Base-by-base conservation (phyloP, 140 eudicot species). In the Stevia rebaudiana region DNA sequence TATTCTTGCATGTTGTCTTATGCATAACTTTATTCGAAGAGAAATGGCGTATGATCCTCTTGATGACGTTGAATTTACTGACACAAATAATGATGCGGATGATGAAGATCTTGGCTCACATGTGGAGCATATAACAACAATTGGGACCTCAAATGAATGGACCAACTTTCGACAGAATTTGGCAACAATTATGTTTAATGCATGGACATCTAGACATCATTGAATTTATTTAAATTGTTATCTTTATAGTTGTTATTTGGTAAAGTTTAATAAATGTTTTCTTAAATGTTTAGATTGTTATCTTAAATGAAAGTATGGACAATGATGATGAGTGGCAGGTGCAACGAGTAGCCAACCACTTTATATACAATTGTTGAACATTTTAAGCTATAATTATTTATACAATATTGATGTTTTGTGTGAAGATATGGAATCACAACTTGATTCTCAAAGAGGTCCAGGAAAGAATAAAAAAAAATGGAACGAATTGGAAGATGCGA, bases 21-120 rank as follows among this genome's bases (percentile, higher is more conserved):
- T 65, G 7, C 58, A 65, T 48, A 65, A 65, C 48, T 51, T 46
- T 16, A 65, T 65, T 3, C 31, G 18, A 46, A 25, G 17, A 19
- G 41, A 65, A 28, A 46, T 65, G 58, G 6, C 44, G 3, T 24
- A 23, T 9, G 59, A 65, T 44, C 70, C 46, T n/a, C 22, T 59
- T 59, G 64, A 57, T 19, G 58, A 48, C 19, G 55, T 16, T 48
- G 54, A 48, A 48, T 8, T 16, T 48, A 17, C 9, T 50, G 15
- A 50, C 30, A 50, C 15, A 50, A 21, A 50, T 8, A 50, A 50
- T 15, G 50, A 44, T 44, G 50, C 18, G 0, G 50, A 44, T n/a
- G 50, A 48, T 1, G 12, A 48, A 48, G 24, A 48, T 48, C 25
- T 48, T 48, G 25, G 54, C 3, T 48, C 54, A 48, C 54, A 18